phyloP scores from a whole-genome alignment of 805 yeast genomes.

The Brettanomyces sp. region DNA sequence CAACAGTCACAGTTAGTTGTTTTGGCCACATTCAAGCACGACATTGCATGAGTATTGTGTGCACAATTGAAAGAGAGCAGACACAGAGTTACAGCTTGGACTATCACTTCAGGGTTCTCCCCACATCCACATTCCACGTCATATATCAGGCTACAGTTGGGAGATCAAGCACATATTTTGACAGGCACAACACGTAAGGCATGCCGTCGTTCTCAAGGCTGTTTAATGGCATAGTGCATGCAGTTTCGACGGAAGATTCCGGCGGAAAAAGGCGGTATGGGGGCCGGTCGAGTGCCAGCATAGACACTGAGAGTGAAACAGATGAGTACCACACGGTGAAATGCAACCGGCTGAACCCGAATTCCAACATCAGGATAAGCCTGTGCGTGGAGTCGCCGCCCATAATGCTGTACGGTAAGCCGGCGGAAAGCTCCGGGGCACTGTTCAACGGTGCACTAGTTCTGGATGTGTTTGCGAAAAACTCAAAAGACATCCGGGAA shows the following conservation, averaged over 20 bases:
- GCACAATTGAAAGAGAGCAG: no score
- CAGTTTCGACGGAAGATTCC: not conserved
- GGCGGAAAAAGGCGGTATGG: not conserved
- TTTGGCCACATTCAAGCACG: no score
- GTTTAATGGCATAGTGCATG: constrained; percentile 1
- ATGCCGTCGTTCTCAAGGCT: constrained; percentile 1
- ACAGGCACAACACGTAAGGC: not conserved
- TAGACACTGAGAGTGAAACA: not conserved
- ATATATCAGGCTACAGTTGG: no score
- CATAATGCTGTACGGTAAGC: constrained; percentile 70
- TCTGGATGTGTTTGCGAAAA: constrained; percentile 35
- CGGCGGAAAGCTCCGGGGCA: constrained; percentile 76
- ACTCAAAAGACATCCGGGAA: not conserved
- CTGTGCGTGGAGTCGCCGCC: constrained; percentile 87
- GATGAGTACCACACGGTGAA: constrained; percentile 19
- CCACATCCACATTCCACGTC: no score
- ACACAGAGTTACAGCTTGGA: no score
- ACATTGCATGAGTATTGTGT: no score
- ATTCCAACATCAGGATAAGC: constrained; percentile 30
- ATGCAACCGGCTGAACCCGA: constrained; percentile 17
- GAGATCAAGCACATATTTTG: no score
- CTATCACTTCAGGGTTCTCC: no score
- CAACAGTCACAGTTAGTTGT: no score
- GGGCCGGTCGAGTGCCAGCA: not conserved
- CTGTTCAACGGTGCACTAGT: constrained; percentile 71